phyloP scores from a whole-genome alignment of 108 stramenopile species.

The Cyclotella choctawhatcheeana region DNA sequence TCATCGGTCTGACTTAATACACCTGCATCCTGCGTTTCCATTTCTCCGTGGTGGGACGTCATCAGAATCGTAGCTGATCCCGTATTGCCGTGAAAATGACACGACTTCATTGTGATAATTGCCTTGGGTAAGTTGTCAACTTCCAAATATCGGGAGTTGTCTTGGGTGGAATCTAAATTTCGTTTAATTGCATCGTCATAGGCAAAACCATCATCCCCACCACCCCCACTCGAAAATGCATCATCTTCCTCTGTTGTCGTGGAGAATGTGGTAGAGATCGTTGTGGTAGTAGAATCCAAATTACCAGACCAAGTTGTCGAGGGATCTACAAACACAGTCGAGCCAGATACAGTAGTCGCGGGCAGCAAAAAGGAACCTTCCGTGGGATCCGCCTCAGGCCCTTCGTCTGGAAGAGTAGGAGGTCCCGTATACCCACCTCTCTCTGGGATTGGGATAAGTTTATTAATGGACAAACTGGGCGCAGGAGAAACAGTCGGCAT shows the following conservation, averaged over 20 bases:
- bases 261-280: background rate
- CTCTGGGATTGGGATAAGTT: background rate
- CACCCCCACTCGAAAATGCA: background rate
- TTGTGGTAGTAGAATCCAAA: background rate
- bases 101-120: conserved; percentile 3
- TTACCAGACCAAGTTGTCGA: conserved; percentile 4
- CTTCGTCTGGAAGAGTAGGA: background rate
- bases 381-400: background rate
- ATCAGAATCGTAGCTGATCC: conserved; percentile 33
- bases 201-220: background rate
- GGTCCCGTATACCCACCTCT: background rate
- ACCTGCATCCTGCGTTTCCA: conserved; percentile 14
- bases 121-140: background rate
- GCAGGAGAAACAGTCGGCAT: background rate
- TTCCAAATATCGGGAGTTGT: background rate
- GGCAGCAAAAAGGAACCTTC: background rate
- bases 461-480: background rate
- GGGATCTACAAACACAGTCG: conserved; percentile 1
- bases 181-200: background rate
- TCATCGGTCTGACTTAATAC: conserved; percentile 9
- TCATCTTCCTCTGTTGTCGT: background rate
- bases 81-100: conserved; percentile 12
- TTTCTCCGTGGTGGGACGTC: conserved; percentile 8
- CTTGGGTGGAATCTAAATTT: background rate
- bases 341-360: background rate